phyloP scores from a whole-genome alignment of 1,284 basidiomycete species.

The Cutaneotrichosporon arboriforme region DNA sequence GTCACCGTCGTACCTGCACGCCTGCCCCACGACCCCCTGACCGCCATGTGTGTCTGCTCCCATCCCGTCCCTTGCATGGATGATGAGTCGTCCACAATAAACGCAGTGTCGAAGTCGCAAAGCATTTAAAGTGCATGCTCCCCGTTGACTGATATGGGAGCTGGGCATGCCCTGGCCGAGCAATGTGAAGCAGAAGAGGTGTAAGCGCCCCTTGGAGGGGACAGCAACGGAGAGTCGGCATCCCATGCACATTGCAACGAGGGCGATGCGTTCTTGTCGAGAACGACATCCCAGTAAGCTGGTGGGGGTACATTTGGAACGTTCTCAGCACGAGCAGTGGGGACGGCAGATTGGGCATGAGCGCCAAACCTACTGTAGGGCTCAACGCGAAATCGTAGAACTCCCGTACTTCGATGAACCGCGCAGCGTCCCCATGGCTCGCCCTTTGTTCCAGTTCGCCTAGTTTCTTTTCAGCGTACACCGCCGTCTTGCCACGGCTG shows the following conservation, averaged over 20 bases:
- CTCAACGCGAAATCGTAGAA: too few species aligned
- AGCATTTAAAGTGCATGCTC: slow-evolving; percentile 31
- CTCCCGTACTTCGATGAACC: background rate
- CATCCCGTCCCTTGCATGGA: slow-evolving; percentile 43
- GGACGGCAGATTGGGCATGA: too few species aligned
- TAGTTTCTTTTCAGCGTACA: background rate
- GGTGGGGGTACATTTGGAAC: too few species aligned
- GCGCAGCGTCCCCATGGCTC: background rate
- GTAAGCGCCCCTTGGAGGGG: background rate
- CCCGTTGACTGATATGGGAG: background rate
- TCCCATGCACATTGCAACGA: background rate
- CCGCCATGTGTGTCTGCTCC: slow-evolving; percentile 33
- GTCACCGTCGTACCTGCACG: slow-evolving; percentile 24
- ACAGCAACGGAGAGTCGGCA: background rate
- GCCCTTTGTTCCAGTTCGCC: too few species aligned
- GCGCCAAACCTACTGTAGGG: too few species aligned
- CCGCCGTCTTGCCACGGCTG: background rate
- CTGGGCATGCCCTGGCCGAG: background rate
- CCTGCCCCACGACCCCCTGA: slow-evolving; percentile 40
- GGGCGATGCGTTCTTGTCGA: background rate
- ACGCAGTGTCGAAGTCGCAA: slow-evolving; percentile 41
- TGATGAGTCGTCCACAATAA: slow-evolving; percentile 42
- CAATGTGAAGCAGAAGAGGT: too few species aligned
- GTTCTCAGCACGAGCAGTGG: too few species aligned
- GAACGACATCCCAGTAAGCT: background rate